Evolutionary conservation across 2,329 filamentous ascomycete species (phyloP).

Genomic region (Hypoxylon sp.): DNA sequence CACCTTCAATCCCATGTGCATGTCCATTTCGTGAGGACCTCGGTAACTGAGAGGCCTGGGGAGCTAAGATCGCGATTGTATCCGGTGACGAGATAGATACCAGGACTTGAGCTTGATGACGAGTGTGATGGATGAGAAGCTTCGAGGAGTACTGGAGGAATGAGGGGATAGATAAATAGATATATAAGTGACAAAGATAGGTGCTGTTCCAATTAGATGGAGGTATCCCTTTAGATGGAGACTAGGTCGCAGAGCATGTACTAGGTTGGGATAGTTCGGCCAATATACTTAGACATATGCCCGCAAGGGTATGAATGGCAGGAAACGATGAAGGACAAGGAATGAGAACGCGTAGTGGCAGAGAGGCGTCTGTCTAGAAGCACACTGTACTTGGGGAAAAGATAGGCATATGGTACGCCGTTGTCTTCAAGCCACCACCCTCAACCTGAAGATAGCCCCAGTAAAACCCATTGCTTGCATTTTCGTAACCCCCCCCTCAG

Average conservation of each 20-base stretch:
- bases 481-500: slow-evolving; percentile 35
- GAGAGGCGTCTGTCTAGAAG: slow-evolving; percentile 32
- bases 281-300: slow-evolving; percentile 43
- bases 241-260: slow-evolving; percentile 32
- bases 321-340: slow-evolving; percentile 37
- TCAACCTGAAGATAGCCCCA: slow-evolving; percentile 35
- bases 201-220: slow-evolving; percentile 29
- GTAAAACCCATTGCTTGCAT: slow-evolving; percentile 34
- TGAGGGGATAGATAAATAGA: slow-evolving; percentile 43
- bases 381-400: slow-evolving; percentile 28
- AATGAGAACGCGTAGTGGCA: slow-evolving; percentile 42
- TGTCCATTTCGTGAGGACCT: slow-evolving; percentile 35
- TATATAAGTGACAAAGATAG: slow-evolving; percentile 41
- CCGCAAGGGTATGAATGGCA: slow-evolving; percentile 40
- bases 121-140: slow-evolving; percentile 28
- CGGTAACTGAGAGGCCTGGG: slow-evolving; percentile 21
- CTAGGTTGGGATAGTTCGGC: slow-evolving; percentile 40
- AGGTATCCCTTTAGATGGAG: slow-evolving; percentile 35
- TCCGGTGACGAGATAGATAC: slow-evolving; percentile 25
- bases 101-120: slow-evolving; percentile 22
- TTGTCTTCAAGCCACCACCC: slow-evolving; percentile 43
- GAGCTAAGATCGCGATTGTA: slow-evolving; percentile 13
- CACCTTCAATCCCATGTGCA: slow-evolving; percentile 49
- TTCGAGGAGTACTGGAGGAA: slow-evolving; percentile 37
- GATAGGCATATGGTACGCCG: slow-evolving; percentile 28